Base-by-base conservation (phyloP, 208 protist species). In the Trypanosoma theileri region DNA sequence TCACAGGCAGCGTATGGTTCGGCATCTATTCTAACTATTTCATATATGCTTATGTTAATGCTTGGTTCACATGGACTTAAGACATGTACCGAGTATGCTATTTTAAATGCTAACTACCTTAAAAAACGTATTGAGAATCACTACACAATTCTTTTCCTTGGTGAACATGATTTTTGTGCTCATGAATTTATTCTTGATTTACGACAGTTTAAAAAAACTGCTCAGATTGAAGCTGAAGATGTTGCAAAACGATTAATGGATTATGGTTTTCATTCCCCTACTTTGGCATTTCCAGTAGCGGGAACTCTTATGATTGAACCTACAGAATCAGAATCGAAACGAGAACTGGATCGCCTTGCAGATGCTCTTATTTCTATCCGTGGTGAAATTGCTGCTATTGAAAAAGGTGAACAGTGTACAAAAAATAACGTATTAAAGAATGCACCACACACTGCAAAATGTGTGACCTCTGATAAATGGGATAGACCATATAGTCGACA, bases 31-130 rank as follows among this genome's bases (percentile, higher is more conserved):
- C 77, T 98, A 46, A 94, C 98, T 26, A 98, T 99, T 61, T 94
- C 95, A 0, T 99, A 96, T 71, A 76, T 98, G 55, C 96, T 99
- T 62, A 96, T 99, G 53, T 61, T 84, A 52, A 96, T 99, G 83
- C 94, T 99, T 72, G 98, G 98, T 42, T 84, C 85, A 3, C 61
- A 79, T 10, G 97, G 96, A 3, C 75, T 98, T 0, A 93, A 89
- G 65, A 87, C 83, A 26, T 96, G 96, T 67, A 97, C 96, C 40
- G 79, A 96, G 71, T 84, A 98, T 55, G 97, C 98, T 8, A 96
- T 99, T 50, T 84, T 99, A 16, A 99, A 98, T 73, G 98, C 98
- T 8, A 99, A 99, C 81, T 99, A 99, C 84, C 96, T 99, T 61
- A 94, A 92, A 35, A 84, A 87, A 58, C 82, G 92, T 19, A 88